Percentiles rank a stretch among this genome's conserved stretches.
Evolutionary conservation across 331 rosid species (phyloP).

Genomic region (Pyracantha coccinea): DNA sequence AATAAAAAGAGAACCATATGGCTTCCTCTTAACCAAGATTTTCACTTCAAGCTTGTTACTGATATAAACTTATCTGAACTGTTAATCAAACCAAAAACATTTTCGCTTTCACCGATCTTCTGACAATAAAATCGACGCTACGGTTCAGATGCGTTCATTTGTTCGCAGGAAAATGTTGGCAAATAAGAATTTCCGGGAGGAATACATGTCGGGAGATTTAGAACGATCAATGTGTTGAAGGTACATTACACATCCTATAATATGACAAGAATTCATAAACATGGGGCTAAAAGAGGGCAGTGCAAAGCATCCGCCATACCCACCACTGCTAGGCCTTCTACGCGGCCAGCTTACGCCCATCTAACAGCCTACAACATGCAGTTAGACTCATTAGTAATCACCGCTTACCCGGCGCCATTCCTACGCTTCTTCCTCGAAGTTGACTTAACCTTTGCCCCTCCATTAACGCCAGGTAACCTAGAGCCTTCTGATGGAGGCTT

Average conservation of each 20-base stretch:
- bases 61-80: neutral
- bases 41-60: neutral
- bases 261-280: neutral
- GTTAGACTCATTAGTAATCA: neutral
- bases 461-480: neutral
- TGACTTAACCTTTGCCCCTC: constrained; percentile 1
- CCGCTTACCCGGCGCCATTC: neutral
- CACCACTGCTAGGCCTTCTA: neutral
- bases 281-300: neutral
- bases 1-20: neutral
- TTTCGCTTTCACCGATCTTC: neutral
- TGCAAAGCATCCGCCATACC: neutral
- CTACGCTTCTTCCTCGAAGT: constrained; percentile 9
- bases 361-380: neutral
- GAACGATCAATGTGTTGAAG: neutral
- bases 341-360: neutral
- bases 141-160: neutral
- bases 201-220: neutral
- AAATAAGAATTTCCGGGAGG: neutral
- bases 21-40: neutral
- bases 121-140: neutral
- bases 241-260: no score
- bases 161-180: neutral
- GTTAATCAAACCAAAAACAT: neutral
- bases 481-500: neutral